These are phyloP conservation scores for Talaromyces sp. DNA, from an alignment of 2,329 filamentous ascomycete genomes.

Conservation along the genomic window DNA sequence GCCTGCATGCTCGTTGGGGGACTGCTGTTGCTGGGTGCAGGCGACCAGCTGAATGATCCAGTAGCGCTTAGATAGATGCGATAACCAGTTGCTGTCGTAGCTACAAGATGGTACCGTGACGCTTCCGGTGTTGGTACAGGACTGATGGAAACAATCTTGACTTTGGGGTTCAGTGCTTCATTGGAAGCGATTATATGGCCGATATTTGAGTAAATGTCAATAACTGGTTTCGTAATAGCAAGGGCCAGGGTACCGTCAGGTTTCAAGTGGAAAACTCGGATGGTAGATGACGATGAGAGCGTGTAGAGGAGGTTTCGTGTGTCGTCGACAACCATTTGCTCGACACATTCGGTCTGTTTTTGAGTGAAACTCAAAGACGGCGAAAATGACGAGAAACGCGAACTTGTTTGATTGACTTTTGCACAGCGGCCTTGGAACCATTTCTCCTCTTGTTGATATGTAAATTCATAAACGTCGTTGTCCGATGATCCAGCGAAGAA, in stretches of 20 bases:
- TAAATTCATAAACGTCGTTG: slow-evolving; percentile 87
- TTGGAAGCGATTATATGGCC: slow-evolving; percentile 74
- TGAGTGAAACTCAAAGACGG: slow-evolving; percentile 38
- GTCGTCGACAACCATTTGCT: slow-evolving; percentile 82
- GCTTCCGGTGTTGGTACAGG: slow-evolving; percentile 80
- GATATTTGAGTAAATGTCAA: slow-evolving; percentile 61
- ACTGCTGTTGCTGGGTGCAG: slow-evolving; percentile 54
- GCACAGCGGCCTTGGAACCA: slow-evolving; percentile 90
- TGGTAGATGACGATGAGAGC: slow-evolving; percentile 79
- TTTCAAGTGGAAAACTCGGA: slow-evolving; percentile 86
- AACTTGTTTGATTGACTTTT: slow-evolving; percentile 81
- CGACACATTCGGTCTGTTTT: slow-evolving; percentile 56
- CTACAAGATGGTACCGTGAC: slow-evolving; percentile 79
- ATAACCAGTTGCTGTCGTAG: slow-evolving; percentile 83
- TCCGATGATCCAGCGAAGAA: slow-evolving; percentile 81
- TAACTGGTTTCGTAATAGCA: slow-evolving; percentile 51
- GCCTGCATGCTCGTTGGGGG: slow-evolving; percentile 94
- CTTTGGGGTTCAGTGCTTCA: slow-evolving; percentile 64
- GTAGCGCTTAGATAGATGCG: slow-evolving; percentile 90
- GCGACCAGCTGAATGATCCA: slow-evolving; percentile 55
- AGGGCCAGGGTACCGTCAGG: slow-evolving; percentile 47
- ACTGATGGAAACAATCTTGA: slow-evolving; percentile 76
- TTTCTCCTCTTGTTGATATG: slow-evolving; percentile 93
- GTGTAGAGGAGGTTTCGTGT: slow-evolving; percentile 85
- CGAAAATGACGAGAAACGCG: slow-evolving; percentile 59